Evolutionary conservation across 2,329 filamentous ascomycete species (phyloP).

Genomic region (Blastomyces parvus): DNA sequence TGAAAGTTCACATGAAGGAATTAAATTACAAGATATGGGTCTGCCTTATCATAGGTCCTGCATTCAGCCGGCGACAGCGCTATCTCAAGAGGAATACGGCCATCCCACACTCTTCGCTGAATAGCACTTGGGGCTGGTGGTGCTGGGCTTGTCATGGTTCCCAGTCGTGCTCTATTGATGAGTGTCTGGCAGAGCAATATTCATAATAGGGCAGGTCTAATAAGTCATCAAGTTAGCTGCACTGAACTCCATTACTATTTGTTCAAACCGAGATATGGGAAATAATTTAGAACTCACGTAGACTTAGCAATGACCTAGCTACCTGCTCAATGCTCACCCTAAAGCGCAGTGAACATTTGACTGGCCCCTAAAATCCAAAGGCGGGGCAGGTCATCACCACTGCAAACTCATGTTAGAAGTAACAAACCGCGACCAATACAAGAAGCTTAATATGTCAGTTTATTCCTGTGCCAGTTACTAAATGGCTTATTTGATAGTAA

Average conservation of each 20-base stretch:
- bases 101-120: conserved; percentile 47
- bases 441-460: not conserved
- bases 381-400: not conserved
- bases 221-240: not conserved
- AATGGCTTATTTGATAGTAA: not conserved
- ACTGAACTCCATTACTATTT: not conserved
- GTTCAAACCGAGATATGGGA: not conserved
- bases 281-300: not conserved
- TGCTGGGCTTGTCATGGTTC: conserved; percentile 14
- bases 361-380: not conserved
- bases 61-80: conserved; percentile 50
- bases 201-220: not conserved
- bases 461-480: not conserved
- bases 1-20: not conserved
- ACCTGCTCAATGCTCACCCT: no score
- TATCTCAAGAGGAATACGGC: conserved; percentile 52
- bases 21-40: conserved; percentile 48
- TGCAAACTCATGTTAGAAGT: not conserved
- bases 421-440: not conserved
- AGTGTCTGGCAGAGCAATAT: not conserved
- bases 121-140: conserved; percentile 24
- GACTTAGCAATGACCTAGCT: not conserved
- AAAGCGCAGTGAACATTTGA: not conserved
- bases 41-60: conserved; percentile 49
- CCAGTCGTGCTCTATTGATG: not conserved